A percentile compares a stretch with the other conserved stretches of the same genome.
Conservation (phyloP, 345 rosid species). For the Erucastrum elatum region DNA sequence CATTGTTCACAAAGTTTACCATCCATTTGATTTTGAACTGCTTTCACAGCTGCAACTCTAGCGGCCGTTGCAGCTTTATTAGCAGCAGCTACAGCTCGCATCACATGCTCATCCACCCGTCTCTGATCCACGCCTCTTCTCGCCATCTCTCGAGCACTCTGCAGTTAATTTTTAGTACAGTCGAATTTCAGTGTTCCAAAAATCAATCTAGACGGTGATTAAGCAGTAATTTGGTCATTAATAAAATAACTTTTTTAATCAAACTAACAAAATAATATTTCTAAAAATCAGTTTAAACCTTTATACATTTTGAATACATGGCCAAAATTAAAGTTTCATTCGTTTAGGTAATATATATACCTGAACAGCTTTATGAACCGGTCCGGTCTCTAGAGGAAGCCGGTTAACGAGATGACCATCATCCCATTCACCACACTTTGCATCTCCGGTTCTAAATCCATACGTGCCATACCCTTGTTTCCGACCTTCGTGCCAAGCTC, state of each 20-base stretch:
- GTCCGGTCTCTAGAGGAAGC: constrained; percentile 43
- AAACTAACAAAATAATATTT: no score
- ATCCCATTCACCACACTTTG: constrained; percentile 80
- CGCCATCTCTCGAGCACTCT: constrained; percentile 79
- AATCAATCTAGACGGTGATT: neutral
- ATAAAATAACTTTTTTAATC: neutral
- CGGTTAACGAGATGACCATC: constrained; percentile 56
- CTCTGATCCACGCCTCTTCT: constrained; percentile 52
- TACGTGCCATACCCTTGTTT: constrained; percentile 91
- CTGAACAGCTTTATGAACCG: constrained; percentile 66
- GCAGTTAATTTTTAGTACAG: neutral
- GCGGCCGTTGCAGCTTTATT: constrained; percentile 93
- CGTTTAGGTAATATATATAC: constrained; percentile 31
- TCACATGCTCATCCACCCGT: constrained; percentile 73
- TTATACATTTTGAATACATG: neutral
- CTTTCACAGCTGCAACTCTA: constrained; percentile 90
- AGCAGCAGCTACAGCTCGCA: constrained; percentile 68
- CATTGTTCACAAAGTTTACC: constrained; percentile 71
- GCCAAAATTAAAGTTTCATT: neutral
- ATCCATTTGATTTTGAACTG: constrained; percentile 83
- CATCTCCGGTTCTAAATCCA: constrained; percentile 67
- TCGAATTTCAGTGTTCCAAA: neutral
- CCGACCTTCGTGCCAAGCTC: constrained; percentile 96
- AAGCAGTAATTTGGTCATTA: neutral
- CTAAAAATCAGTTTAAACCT: neutral